Conservation (phyloP, 2,329 filamentous ascomycete genomes). For the Graphilbum ipis-grandicollis region DNA sequence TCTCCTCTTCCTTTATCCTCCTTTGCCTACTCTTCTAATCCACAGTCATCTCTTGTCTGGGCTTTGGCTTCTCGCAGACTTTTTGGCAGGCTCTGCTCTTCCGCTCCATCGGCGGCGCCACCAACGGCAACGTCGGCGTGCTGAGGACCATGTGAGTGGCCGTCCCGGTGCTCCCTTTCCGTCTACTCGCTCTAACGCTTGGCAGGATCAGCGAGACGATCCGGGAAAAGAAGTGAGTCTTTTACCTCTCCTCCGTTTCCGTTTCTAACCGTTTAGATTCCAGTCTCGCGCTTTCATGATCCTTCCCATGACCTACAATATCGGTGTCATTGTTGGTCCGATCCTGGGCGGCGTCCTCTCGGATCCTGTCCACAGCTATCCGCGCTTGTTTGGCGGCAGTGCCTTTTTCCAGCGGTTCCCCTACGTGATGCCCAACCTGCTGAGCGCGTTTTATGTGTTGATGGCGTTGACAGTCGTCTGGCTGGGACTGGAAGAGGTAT, state of each 20-base stretch:
- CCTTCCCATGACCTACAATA: constrained; percentile 55
- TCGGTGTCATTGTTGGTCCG: constrained; percentile 42
- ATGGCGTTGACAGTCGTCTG: constrained; percentile 25
- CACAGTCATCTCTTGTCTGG: constrained; percentile 38
- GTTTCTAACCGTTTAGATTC: constrained; percentile 13
- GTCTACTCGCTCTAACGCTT: background rate
- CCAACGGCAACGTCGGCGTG: constrained; percentile 61
- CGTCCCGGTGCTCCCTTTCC: too few relatives aligned
- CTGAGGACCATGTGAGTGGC: constrained; percentile 47
- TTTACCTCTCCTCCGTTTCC: background rate
- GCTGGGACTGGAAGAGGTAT: constrained; percentile 32
- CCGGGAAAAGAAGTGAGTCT: constrained; percentile 22
- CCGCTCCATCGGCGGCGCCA: constrained; percentile 43
- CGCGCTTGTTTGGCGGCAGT: constrained; percentile 26
- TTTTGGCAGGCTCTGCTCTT: constrained; percentile 47
- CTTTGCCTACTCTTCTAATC: fast-evolving
- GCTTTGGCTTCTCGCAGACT: constrained; percentile 51
- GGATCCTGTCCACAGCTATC: constrained; percentile 25
- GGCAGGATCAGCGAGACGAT: constrained; percentile 25
- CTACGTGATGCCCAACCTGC: constrained; percentile 36
- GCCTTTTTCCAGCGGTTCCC: constrained; percentile 30
- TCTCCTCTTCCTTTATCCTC: background rate
- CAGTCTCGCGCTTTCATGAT: constrained; percentile 25
- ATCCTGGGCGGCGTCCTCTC: constrained; percentile 29
- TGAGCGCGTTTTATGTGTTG: constrained; percentile 30